Conservation (phyloP, 1,284 basidiomycete species). For the Phellopilus nigrolimitatus region DNA sequence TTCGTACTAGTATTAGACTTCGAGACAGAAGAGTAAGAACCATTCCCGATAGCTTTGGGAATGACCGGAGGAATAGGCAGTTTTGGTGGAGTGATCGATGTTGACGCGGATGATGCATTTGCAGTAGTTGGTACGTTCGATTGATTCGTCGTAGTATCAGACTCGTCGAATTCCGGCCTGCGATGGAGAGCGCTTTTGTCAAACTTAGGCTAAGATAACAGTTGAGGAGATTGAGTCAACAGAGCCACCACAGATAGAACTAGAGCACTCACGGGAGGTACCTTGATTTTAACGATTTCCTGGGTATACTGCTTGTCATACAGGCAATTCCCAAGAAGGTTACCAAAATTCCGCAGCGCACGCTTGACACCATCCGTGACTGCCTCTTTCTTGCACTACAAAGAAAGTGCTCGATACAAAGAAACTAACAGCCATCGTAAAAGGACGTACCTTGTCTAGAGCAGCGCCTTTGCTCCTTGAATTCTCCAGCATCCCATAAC, state of each 20-base stretch:
- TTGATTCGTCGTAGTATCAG: background rate
- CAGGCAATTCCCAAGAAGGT: slow-evolving; percentile 90
- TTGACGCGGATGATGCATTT: background rate
- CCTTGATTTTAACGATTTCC: slow-evolving; percentile 83
- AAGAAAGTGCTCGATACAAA: slow-evolving; percentile 2
- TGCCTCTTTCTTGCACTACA: slow-evolving; percentile 97
- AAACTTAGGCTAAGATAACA: slow-evolving; percentile 61
- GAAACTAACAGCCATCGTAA: slow-evolving; percentile 8
- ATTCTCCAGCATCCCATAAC: slow-evolving; percentile 87
- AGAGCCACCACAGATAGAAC: slow-evolving; percentile 12
- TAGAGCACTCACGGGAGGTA: slow-evolving; percentile 59
- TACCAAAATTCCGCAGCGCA: slow-evolving; percentile 88
- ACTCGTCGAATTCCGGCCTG: slow-evolving; percentile 66
- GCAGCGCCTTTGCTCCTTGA: slow-evolving; percentile 79
- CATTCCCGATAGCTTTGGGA: slow-evolving; percentile 9
- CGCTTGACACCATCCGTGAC: slow-evolving; percentile 94
- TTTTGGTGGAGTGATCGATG: background rate
- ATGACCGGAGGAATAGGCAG: background rate
- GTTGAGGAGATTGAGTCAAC: background rate
- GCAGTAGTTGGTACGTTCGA: slow-evolving; percentile 13
- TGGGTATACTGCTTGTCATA: slow-evolving; percentile 90
- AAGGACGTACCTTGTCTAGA: slow-evolving; percentile 78
- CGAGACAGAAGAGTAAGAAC: background rate
- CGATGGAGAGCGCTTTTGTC: slow-evolving; percentile 71
- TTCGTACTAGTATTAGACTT: background rate